phyloP scores from a whole-genome alignment of 179 eudicot species.

The Camellia oleifera region DNA sequence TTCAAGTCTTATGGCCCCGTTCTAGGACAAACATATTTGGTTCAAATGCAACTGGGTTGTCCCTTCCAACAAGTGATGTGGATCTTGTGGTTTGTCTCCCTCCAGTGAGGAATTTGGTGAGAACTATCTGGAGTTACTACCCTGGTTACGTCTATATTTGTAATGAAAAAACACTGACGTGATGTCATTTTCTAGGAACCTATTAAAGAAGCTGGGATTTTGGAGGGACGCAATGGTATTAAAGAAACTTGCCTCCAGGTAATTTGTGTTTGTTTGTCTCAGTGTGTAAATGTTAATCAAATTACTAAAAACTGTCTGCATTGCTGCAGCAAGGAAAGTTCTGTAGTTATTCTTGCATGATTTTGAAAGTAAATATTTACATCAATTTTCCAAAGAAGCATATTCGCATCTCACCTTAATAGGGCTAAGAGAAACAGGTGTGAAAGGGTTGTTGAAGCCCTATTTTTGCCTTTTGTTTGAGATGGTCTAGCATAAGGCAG shows the following conservation, averaged over 20 bases:
- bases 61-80: slow-evolving; percentile 96
- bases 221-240: slow-evolving; percentile 98
- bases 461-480: too few species aligned
- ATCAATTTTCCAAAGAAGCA: neutral
- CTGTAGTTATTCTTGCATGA: neutral
- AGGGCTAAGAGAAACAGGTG: neutral
- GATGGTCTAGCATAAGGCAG: too few species aligned
- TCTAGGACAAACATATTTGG: slow-evolving; percentile 91
- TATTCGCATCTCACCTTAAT: neutral
- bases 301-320: neutral
- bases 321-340: slow-evolving; percentile 6
- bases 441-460: too few species aligned
- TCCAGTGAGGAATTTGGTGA: slow-evolving; percentile 96
- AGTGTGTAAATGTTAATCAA: neutral
- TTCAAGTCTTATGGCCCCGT: slow-evolving; percentile 98
- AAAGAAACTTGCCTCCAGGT: slow-evolving; percentile 99
- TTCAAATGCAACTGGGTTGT: slow-evolving; percentile 92
- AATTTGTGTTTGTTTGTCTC: neutral
- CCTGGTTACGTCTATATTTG: neutral
- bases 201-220: slow-evolving; percentile 97
- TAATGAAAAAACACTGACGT: neutral
- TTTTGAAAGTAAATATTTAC: neutral
- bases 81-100: slow-evolving; percentile 98
- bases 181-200: slow-evolving; percentile 62
- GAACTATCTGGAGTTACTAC: slow-evolving; percentile 20